Percentiles rank a stretch among this genome's conserved stretches.
These are phyloP conservation scores for Colletotrichum sp. DNA, from an alignment of 2,329 filamentous ascomycete species.

Conservation along the genomic window DNA sequence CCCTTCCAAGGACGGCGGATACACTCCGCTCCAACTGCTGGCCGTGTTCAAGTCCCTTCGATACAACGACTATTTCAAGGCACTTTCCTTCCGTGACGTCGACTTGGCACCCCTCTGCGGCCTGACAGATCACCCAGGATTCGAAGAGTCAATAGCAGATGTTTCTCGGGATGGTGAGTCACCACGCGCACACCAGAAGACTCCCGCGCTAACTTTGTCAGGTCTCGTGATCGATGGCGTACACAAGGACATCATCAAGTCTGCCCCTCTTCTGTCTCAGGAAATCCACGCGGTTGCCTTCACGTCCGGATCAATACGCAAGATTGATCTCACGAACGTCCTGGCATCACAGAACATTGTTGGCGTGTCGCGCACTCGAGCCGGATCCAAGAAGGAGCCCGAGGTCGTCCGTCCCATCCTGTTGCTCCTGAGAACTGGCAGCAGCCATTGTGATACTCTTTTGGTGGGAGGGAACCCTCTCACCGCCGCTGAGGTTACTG, in stretches of 20 bases:
- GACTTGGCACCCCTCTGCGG: constrained; percentile 50
- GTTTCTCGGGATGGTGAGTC: constrained; percentile 56
- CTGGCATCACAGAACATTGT: constrained; percentile 26
- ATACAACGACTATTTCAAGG: constrained; percentile 65
- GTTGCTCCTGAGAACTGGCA: constrained; percentile 51
- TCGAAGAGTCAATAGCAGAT: constrained; percentile 53
- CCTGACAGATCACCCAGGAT: constrained; percentile 47
- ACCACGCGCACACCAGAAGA: not conserved
- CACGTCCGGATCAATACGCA: constrained; percentile 59
- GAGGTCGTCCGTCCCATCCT: constrained; percentile 56
- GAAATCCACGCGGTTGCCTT: constrained; percentile 63
- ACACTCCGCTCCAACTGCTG: constrained; percentile 58
- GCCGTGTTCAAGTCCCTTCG: constrained; percentile 61
- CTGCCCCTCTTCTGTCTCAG: constrained; percentile 58
- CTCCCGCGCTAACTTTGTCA: not conserved
- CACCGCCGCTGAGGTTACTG: constrained; percentile 50
- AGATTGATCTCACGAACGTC: constrained; percentile 57
- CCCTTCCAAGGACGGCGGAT: constrained; percentile 42
- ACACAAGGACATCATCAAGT: constrained; percentile 26
- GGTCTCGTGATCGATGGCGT: constrained; percentile 18
- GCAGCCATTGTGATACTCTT: constrained; percentile 56
- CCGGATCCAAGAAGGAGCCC: constrained; percentile 23
- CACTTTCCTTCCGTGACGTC: constrained; percentile 59
- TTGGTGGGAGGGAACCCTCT: constrained; percentile 56
- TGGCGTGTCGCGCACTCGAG: constrained; percentile 1